phyloP scores from a whole-genome alignment of 176 grass and related monocot species.

The Phyllostachys edulis region DNA sequence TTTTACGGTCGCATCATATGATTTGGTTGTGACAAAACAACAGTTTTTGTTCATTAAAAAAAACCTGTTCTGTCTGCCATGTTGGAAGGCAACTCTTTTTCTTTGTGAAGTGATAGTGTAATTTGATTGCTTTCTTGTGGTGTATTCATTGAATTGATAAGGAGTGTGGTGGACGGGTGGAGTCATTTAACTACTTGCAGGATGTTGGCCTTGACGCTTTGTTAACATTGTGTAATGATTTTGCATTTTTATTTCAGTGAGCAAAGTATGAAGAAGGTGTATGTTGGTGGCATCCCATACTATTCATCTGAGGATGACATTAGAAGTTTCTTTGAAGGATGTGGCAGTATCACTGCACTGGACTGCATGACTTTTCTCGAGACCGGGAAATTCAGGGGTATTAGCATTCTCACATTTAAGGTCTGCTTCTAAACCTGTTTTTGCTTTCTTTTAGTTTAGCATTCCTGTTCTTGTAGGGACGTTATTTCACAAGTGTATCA shows the following conservation, averaged over 20 bases:
- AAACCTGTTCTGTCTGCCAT: background rate
- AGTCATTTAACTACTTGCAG: background rate
- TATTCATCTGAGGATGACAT: slow-evolving; percentile 96
- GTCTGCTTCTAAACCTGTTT: slow-evolving; percentile 36
- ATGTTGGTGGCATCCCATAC: slow-evolving; percentile 94
- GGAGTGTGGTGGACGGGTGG: background rate
- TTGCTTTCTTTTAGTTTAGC: background rate
- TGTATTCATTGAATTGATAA: background rate
- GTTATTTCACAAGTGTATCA: background rate
- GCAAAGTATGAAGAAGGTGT: slow-evolving; percentile 73
- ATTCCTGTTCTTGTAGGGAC: background rate
- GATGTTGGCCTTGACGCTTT: background rate
- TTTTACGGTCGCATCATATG: background rate
- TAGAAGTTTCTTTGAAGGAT: slow-evolving; percentile 82
- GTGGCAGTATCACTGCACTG: slow-evolving; percentile 67
- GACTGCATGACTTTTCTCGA: slow-evolving; percentile 93
- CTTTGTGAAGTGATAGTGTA: background rate
- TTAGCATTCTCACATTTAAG: slow-evolving; percentile 94
- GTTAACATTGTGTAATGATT: background rate
- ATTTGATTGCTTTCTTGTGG: background rate
- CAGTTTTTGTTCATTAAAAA: background rate
- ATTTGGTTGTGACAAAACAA: background rate
- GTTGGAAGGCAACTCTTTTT: background rate
- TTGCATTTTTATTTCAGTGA: slow-evolving; percentile 49
- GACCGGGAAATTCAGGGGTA: slow-evolving; percentile 88